phyloP scores from a whole-genome alignment of 495 filamentous ascomycete genomes.

The Terfezia boudieri region DNA sequence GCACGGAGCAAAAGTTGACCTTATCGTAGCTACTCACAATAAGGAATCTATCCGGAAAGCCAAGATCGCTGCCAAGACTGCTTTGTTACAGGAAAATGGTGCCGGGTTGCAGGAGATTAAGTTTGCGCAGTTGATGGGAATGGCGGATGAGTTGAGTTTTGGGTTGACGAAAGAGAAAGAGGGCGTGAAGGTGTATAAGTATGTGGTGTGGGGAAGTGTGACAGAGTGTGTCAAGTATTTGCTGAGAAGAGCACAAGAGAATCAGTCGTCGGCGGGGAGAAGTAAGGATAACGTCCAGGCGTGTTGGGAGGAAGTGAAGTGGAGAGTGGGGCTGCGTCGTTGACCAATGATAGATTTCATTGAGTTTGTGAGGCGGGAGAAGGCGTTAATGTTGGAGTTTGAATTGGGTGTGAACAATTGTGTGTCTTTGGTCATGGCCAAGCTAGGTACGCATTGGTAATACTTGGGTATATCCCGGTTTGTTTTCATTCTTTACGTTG shows the following conservation, averaged over 20 bases:
- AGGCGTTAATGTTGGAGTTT: no score
- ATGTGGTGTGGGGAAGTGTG: slow-evolving; percentile 76
- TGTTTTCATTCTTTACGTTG: no score
- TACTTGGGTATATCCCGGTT: no score
- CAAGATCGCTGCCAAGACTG: slow-evolving; percentile 14
- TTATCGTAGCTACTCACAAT: slow-evolving; percentile 87
- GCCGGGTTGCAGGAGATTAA: slow-evolving; percentile 32
- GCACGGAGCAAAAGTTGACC: slow-evolving; percentile 6
- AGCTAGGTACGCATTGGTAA: no score
- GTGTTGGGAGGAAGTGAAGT: slow-evolving; percentile 45
- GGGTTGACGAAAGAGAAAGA: slow-evolving; percentile 33
- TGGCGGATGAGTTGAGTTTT: slow-evolving; percentile 88
- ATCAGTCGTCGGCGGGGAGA: slow-evolving; percentile 63
- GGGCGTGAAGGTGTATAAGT: slow-evolving; percentile 47
- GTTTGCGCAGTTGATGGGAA: slow-evolving; percentile 84
- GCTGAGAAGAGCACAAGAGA: slow-evolving; percentile 67
- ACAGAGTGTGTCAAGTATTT: slow-evolving; percentile 89
- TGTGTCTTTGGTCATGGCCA: no score
- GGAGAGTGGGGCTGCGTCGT: slow-evolving; percentile 24
- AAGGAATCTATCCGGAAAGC: slow-evolving; percentile 37
- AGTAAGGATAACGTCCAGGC: slow-evolving; percentile 54
- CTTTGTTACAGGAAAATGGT: slow-evolving; percentile 25
- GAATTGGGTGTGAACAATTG: no score
- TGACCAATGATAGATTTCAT: no score
- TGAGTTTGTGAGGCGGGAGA: no score